A percentile compares a stretch with the other conserved stretches of the same genome.
Conservation (phyloP, 1,284 basidiomycete species). For the Lignosus rhinocerotis region DNA sequence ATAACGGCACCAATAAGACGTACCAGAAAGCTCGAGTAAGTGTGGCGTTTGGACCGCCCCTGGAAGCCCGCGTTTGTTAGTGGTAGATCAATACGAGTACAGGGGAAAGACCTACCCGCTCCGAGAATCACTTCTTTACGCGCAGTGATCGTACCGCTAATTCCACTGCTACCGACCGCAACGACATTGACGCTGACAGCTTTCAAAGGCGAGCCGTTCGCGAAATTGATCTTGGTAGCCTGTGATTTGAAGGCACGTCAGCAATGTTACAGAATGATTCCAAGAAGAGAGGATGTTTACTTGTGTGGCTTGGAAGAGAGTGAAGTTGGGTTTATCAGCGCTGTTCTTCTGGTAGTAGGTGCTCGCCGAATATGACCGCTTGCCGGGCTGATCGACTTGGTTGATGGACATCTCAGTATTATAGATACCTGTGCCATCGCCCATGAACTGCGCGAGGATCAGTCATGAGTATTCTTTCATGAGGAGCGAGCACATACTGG, state of each 20-base stretch:
- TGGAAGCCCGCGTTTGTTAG: background rate
- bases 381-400: conserved; percentile 16
- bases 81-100: background rate
- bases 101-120: conserved; percentile 21
- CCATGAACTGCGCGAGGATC: conserved; percentile 18
- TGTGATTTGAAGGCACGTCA: background rate
- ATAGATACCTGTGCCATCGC: conserved; percentile 26
- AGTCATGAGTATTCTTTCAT: too few species aligned
- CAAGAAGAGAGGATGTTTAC: background rate
- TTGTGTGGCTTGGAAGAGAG: conserved; percentile 15
- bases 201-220: conserved; percentile 52
- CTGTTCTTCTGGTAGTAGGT: conserved; percentile 21
- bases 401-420: conserved; percentile 26
- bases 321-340: conserved; percentile 8
- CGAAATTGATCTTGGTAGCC: conserved; percentile 5
- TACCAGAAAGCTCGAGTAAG: conserved; percentile 30
- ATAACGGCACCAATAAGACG: background rate
- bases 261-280: background rate
- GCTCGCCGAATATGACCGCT: conserved; percentile 27
- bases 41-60: conserved; percentile 29
- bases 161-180: conserved; percentile 13
- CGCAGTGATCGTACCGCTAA: conserved; percentile 18
- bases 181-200: conserved; percentile 25
- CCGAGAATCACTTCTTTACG: conserved; percentile 29
- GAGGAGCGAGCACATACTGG: conserved; percentile 18